These are phyloP conservation scores for Fusarium anguioides DNA, from an alignment of 2,329 filamentous ascomycete species.

Conservation along the genomic window DNA sequence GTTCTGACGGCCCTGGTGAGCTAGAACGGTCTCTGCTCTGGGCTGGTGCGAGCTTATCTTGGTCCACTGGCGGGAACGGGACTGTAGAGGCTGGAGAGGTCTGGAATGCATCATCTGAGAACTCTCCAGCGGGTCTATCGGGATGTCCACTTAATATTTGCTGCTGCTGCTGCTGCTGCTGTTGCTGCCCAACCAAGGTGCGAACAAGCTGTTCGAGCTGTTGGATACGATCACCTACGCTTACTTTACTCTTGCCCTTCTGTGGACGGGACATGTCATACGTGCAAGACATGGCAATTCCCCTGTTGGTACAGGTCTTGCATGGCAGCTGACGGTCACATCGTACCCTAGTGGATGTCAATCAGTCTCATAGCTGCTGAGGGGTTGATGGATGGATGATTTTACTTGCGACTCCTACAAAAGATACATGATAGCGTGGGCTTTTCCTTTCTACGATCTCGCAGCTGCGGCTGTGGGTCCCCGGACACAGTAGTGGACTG, in stretches of 20 bases:
- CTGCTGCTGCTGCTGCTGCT: not conserved
- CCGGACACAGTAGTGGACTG: too few species aligned
- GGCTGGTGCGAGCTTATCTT: not conserved
- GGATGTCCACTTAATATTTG: rapidly evolving
- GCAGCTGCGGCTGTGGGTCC: not conserved
- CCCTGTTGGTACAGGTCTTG: not conserved
- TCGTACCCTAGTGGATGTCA: not conserved
- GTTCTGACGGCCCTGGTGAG: not conserved
- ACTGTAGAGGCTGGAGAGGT: not conserved
- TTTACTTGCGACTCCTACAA: not conserved
- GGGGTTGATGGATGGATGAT: not conserved
- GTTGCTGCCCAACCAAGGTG: not conserved
- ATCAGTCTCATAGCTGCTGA: not conserved
- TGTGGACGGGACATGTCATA: not conserved
- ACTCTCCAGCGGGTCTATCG: not conserved
- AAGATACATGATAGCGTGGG: not conserved
- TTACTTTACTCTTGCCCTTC: not conserved
- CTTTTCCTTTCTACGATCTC: not conserved
- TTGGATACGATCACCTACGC: not conserved
- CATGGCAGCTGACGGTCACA: not conserved
- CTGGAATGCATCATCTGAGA: not conserved
- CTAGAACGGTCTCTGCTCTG: rapidly evolving
- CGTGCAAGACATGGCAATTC: not conserved
- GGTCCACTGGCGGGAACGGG: rapidly evolving
- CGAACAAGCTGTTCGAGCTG: not conserved